Conservation (phyloP, 768 basidiomycete species). For the Gelatoporia subvermispora region DNA sequence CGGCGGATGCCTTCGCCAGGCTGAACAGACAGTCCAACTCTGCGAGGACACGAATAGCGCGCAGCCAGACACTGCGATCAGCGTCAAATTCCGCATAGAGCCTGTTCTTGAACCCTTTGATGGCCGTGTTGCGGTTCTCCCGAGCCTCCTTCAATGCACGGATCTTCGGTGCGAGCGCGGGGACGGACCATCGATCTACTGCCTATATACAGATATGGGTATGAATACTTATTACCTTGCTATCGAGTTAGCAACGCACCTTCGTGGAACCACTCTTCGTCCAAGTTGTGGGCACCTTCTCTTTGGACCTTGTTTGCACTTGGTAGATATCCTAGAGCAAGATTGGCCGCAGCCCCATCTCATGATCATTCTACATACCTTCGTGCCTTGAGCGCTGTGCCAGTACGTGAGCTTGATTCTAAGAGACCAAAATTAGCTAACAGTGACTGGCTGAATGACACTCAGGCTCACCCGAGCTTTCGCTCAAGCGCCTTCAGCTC, state of each 20-base stretch:
- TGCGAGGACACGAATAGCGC: slow-evolving; percentile 79
- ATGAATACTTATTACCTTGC: not conserved
- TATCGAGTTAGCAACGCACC: slow-evolving; percentile 33
- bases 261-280: slow-evolving; percentile 76
- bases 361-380: slow-evolving; percentile 39
- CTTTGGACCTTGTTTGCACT: slow-evolving; percentile 60
- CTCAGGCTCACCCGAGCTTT: slow-evolving; percentile 51
- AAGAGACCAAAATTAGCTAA: slow-evolving; percentile 28
- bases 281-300: slow-evolving; percentile 81
- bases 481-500: slow-evolving; percentile 63
- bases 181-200: slow-evolving; percentile 72
- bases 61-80: slow-evolving; percentile 77
- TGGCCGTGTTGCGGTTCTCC: slow-evolving; percentile 74
- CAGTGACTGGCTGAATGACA: slow-evolving; percentile 3
- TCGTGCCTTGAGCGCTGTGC: slow-evolving; percentile 81
- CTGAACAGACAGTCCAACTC: slow-evolving; percentile 97
- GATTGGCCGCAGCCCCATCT: not conserved
- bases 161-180: slow-evolving; percentile 64
- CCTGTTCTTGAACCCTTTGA: slow-evolving; percentile 79
- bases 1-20: slow-evolving; percentile 82
- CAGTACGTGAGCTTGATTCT: slow-evolving; percentile 54
- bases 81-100: slow-evolving; percentile 78
- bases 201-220: slow-evolving; percentile 37
- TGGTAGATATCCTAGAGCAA: slow-evolving; percentile 81
- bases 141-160: slow-evolving; percentile 89